Conservation (phyloP, 1,284 basidiomycete genomes). For the Malassezia globosa region DNA sequence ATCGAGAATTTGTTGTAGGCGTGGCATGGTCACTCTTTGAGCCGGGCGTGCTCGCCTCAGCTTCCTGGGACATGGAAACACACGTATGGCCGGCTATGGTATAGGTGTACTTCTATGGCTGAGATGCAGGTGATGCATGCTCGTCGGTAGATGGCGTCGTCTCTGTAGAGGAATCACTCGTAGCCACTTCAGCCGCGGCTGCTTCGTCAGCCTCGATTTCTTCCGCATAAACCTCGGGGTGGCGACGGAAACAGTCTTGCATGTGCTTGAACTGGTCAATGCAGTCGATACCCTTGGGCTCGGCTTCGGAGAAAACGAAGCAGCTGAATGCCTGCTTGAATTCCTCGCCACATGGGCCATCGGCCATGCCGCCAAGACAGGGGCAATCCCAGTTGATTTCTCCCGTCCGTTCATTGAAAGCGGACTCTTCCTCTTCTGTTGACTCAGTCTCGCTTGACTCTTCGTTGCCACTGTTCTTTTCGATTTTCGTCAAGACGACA, state of each 20-base stretch:
- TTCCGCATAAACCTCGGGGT: slow-evolving; percentile 88
- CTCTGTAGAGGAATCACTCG: background rate
- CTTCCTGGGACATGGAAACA: slow-evolving; percentile 76
- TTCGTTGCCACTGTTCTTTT: slow-evolving; percentile 6
- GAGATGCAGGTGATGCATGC: background rate
- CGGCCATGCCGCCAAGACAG: slow-evolving; percentile 94
- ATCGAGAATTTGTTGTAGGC: slow-evolving; percentile 90
- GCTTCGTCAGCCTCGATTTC: slow-evolving; percentile 48
- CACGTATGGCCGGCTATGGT: slow-evolving; percentile 54
- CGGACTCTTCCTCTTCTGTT: slow-evolving; percentile 22
- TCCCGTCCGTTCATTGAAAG: slow-evolving; percentile 70
- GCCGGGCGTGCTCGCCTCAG: slow-evolving; percentile 69
- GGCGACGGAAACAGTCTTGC: slow-evolving; percentile 93
- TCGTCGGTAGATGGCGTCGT: too few species aligned
- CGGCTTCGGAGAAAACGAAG: slow-evolving; percentile 84
- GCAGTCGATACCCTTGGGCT: slow-evolving; percentile 95
- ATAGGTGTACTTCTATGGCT: background rate
- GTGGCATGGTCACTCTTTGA: slow-evolving; percentile 73
- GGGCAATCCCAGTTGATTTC: slow-evolving; percentile 49
- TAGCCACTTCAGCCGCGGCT: slow-evolving; percentile 20
- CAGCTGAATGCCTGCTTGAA: slow-evolving; percentile 96
- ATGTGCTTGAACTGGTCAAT: slow-evolving; percentile 95
- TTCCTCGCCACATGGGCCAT: slow-evolving; percentile 85
- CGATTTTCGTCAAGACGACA: slow-evolving; percentile 1
- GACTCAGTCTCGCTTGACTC: slow-evolving; percentile 12